Base-by-base conservation (phyloP, 306 rosid species). In the Pueraria montana region DNA sequence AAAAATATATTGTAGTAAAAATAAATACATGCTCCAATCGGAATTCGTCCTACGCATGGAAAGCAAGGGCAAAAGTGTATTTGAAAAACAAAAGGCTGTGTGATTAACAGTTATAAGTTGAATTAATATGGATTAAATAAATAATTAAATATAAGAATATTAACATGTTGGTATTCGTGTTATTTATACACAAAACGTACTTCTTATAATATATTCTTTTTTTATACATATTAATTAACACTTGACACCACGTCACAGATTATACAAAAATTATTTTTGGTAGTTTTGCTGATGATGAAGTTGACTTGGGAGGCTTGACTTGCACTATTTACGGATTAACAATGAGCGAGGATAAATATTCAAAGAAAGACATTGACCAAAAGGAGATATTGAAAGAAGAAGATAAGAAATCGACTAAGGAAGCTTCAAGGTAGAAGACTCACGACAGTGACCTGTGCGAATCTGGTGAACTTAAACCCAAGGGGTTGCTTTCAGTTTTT, bases 401-500 rank as follows among this genome's bases (percentile, higher is more conserved):
- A 72, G 5, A 58, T 58, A 46, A 65, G 30, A 58, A 74, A 67
- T 74, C 2, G 74, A 84, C 77, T 1, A 23, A 79, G 87, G 88
- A 87, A 75, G 65, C 23, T 85, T 87, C 88, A 8, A 5, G n/a
- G 88, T 14, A 79, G 18, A 67, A 38, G 43, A 38, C 67, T 24
- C 56, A 24, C 6, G 72, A 75, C 9, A 58, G 78, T 17, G 75
- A 67, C 36, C 6, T 27, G 18, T 55, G 63, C 8, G 8, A 55
- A 14, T 55, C 63, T 40, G 62, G 10, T 34, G 46, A 79, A 42
- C 48, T 26, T 21, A 69, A 30, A 68, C 34, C 78, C 78, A 70
- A 45, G 63, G 63, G 65, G 87, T 82, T 83, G 86, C 86, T 82
- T 61, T 87, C 81, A 10, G 52, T 59, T 43, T 56, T 24, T 63